Evolutionary conservation across 1,284 basidiomycete genomes (phyloP).

Genomic region (Sparassis latifolia): DNA sequence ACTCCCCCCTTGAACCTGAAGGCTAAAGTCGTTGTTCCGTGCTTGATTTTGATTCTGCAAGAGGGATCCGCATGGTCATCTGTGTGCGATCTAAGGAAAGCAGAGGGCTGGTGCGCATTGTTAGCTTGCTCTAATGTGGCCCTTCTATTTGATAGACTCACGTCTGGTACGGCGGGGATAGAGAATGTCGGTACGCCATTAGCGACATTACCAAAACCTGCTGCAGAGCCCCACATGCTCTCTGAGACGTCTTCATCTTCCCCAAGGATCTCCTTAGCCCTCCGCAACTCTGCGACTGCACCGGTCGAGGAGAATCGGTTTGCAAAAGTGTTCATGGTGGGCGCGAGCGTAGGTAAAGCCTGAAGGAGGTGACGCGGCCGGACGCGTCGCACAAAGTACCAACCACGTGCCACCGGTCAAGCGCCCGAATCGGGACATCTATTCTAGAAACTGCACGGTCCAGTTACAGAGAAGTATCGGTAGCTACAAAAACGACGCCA

Average conservation of each 20-base stretch:
- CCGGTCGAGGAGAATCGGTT: constrained; percentile 57
- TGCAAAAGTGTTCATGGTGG: constrained; percentile 73
- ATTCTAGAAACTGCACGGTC: too few relatives aligned
- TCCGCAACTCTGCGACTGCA: constrained; percentile 42
- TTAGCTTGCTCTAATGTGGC: constrained; percentile 3
- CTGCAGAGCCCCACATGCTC: constrained; percentile 74
- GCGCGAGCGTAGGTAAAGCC: constrained; percentile 9
- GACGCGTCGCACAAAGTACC: constrained; percentile 14
- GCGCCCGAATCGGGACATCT: not conserved
- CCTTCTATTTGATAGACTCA: constrained; percentile 32
- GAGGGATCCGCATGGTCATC: constrained; percentile 90
- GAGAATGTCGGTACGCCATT: constrained; percentile 66
- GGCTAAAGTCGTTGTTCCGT: constrained; percentile 97
- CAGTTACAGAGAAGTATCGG: too few relatives aligned
- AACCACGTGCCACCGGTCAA: constrained; percentile 3
- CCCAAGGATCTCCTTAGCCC: constrained; percentile 40
- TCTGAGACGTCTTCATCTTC: constrained; percentile 62
- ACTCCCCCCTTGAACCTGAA: constrained; percentile 97
- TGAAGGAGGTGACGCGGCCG: constrained; percentile 46
- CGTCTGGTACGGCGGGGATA: constrained; percentile 68
- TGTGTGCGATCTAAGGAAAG: constrained; percentile 86
- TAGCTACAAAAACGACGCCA: too few relatives aligned
- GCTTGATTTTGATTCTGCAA: constrained; percentile 96
- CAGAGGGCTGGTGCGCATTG: constrained; percentile 60
- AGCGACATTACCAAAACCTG: constrained; percentile 69